Conservation (phyloP, 1,284 basidiomycete species). For the Irpex sp. region DNA sequence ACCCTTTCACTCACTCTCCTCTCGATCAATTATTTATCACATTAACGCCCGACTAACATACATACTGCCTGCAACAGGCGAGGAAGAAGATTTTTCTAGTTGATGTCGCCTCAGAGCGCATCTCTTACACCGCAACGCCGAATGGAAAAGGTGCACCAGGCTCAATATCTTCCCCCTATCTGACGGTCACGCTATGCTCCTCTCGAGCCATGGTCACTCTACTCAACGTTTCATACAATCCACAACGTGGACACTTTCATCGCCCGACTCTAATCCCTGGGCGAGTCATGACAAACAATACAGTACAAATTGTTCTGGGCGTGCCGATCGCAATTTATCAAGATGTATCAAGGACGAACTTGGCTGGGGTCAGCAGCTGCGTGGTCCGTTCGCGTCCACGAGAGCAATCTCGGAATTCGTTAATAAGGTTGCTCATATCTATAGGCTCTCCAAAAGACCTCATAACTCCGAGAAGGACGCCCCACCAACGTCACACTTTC, state of each 20-base stretch:
- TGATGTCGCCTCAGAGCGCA: background rate
- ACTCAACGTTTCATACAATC: too few species aligned
- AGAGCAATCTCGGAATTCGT: too few species aligned
- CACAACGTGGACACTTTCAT: background rate
- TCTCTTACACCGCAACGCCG: background rate
- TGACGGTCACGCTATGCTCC: background rate
- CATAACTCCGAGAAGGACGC: background rate
- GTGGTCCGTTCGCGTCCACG: too few species aligned
- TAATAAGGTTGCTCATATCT: background rate
- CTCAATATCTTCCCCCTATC: background rate
- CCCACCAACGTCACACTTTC: background rate
- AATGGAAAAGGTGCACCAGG: background rate
- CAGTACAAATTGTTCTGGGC: background rate
- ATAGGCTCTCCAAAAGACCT: background rate
- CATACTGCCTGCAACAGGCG: background rate
- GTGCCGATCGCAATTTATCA: background rate
- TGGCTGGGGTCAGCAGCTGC: background rate
- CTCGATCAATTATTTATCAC: constrained; percentile 13
- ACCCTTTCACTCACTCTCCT: background rate
- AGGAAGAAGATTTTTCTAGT: background rate
- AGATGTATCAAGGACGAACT: background rate
- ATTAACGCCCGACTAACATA: constrained; percentile 6
- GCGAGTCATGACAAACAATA: background rate
- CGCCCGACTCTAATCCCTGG: background rate
- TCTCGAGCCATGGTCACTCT: background rate